Conservation (phyloP, 768 basidiomycete genomes). For the Naganishia vishniacii region DNA sequence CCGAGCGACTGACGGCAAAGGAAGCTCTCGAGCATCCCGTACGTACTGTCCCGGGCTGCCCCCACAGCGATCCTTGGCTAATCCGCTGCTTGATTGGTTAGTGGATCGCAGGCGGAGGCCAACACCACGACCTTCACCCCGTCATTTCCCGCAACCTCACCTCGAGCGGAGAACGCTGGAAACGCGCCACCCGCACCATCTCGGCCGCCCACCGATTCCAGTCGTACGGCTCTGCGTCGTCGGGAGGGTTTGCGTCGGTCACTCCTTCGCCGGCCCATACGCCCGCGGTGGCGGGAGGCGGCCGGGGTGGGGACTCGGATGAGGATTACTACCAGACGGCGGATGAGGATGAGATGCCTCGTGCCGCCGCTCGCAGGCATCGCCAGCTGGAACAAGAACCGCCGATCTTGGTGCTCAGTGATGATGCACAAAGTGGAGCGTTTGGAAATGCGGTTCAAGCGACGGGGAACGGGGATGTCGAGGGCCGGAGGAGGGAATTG, state of each 20-base stretch:
- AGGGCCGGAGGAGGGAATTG: background rate
- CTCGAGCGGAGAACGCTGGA: conserved; percentile 9
- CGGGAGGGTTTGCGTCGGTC: conserved; percentile 20
- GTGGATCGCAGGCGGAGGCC: background rate
- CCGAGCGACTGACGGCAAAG: conserved; percentile 64
- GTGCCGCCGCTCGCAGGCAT: too few species aligned
- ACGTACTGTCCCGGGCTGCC: conserved; percentile 32
- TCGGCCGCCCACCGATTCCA: conserved; percentile 39
- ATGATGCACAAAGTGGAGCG: conserved; percentile 15
- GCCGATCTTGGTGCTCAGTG: background rate
- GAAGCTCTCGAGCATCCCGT: conserved; percentile 67
- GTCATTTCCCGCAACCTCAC: conserved; percentile 5
- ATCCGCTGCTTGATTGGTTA: background rate
- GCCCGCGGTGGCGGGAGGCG: background rate
- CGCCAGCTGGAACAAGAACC: background rate
- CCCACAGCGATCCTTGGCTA: background rate
- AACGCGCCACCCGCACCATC: conserved; percentile 29
- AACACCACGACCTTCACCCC: conserved; percentile 12
- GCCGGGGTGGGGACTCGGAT: conserved; percentile 27
- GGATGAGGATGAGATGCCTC: conserved; percentile 24
- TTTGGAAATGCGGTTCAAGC: conserved; percentile 1
- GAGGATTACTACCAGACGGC: conserved; percentile 34
- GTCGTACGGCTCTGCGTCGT: conserved; percentile 26
- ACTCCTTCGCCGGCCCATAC: conserved; percentile 8
- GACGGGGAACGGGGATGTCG: background rate